Percentiles rank a stretch among this genome's conserved stretches.
Conservation (phyloP, 2,329 filamentous ascomycete species). For the Diaporthe citri region DNA sequence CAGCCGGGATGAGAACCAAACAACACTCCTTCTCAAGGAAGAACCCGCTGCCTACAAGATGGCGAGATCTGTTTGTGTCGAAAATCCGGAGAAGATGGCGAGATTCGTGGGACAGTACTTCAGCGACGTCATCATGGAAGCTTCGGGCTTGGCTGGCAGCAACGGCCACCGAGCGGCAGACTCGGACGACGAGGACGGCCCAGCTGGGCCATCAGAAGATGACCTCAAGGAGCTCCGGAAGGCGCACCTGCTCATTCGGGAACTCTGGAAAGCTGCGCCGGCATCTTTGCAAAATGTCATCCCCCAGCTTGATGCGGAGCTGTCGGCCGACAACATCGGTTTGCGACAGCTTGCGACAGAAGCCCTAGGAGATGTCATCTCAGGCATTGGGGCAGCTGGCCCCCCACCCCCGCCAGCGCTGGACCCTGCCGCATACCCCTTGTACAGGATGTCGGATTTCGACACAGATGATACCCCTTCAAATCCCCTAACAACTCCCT, state of each 20-base stretch:
- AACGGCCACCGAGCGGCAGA: constrained; percentile 73
- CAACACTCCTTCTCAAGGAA: constrained; percentile 86
- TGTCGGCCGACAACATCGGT: constrained; percentile 89
- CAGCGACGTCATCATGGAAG: constrained; percentile 94
- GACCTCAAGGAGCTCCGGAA: constrained; percentile 91
- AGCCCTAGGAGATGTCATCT: constrained; percentile 93
- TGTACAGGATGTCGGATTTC: constrained; percentile 74
- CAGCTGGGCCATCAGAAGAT: constrained; percentile 78
- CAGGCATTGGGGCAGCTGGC: constrained; percentile 92
- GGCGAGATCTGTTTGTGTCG: constrained; percentile 93
- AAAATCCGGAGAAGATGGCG: constrained; percentile 92
- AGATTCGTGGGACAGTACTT: constrained; percentile 96
- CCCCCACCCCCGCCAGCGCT: constrained; percentile 79
- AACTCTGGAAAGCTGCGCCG: constrained; percentile 93
- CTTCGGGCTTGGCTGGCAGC: constrained; percentile 71
- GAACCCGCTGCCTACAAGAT: constrained; percentile 95
- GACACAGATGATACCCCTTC: constrained; percentile 60
- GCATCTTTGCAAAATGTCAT: constrained; percentile 92
- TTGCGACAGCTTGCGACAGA: constrained; percentile 90
- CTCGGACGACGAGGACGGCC: constrained; percentile 71
- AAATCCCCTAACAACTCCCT: constrained; percentile 82
- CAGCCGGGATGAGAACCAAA: constrained; percentile 80
- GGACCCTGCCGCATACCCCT: constrained; percentile 89
- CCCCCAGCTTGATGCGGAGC: constrained; percentile 91
- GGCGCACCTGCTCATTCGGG: constrained; percentile 88